Conservation (phyloP, 805 yeast genomes). For the Yarrowia hollandica region DNA sequence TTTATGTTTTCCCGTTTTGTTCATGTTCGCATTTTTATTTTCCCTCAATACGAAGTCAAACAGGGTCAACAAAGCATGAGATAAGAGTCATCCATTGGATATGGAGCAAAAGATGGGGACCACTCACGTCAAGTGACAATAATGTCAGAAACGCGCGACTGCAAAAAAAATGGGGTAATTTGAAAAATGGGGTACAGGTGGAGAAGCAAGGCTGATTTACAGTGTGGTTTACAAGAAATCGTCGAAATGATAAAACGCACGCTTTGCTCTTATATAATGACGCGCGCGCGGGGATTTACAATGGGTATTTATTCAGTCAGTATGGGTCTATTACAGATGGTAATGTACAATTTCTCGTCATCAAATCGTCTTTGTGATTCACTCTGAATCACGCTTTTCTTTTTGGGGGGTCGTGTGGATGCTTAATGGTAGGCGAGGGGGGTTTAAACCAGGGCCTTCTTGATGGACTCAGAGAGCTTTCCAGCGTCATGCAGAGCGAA, state of each 20-base stretch:
- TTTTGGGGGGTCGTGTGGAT: constrained; percentile 7
- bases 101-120: neutral
- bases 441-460: constrained; percentile 14
- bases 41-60: constrained; percentile 13
- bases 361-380: neutral
- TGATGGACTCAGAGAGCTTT: constrained; percentile 3
- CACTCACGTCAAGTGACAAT: too few relatives aligned
- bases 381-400: neutral
- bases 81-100: constrained; percentile 10
- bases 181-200: neutral
- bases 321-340: constrained; percentile 23
- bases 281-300: too few relatives aligned
- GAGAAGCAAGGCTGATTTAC: too few relatives aligned
- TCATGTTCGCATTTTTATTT: neutral
- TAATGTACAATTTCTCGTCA: constrained; percentile 13
- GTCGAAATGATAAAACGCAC: too few relatives aligned
- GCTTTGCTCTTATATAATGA: too few relatives aligned
- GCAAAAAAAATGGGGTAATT: neutral
- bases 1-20: neutral
- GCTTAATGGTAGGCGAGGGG: too few relatives aligned
- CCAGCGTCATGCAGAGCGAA: neutral
- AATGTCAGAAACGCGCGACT: too few relatives aligned
- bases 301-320: constrained; percentile 22
- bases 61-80: neutral
- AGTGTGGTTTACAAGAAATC: too few relatives aligned